Evolutionary conservation across 192 early-diverging fungal genomes (phyloP).

Genomic region (Fimicolochytrium jonesii): DNA sequence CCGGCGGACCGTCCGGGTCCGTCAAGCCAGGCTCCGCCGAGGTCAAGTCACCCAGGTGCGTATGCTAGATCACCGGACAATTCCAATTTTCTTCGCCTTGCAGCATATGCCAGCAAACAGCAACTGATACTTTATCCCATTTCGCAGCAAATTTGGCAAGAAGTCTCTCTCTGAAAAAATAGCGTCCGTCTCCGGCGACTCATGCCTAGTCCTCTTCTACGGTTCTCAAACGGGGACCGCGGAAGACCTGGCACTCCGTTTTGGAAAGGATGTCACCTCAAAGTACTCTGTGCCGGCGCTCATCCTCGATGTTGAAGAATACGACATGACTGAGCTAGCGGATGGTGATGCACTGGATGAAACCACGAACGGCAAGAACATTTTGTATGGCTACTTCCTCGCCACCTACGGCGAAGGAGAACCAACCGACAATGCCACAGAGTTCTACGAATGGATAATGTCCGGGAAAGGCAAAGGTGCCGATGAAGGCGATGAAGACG

Average conservation of each 20-base stretch:
- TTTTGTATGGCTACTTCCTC: constrained; percentile 84
- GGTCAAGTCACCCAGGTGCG: neutral
- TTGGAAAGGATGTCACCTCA: constrained; percentile 79
- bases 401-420: constrained; percentile 98
- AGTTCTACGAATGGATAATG: constrained; percentile 86
- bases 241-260: constrained; percentile 91
- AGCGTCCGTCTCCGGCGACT: constrained; percentile 10
- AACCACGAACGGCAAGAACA: constrained; percentile 29
- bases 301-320: constrained; percentile 86
- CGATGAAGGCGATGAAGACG: constrained; percentile 52
- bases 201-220: constrained; percentile 82
- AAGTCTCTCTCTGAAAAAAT: constrained; percentile 41
- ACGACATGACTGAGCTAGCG: constrained; percentile 81
- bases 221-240: constrained; percentile 99
- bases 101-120: neutral
- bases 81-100: neutral
- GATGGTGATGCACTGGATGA: constrained; percentile 56
- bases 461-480: constrained; percentile 69
- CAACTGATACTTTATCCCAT: neutral
- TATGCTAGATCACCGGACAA: neutral
- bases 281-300: constrained; percentile 69
- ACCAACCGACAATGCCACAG: constrained; percentile 94
- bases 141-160: constrained; percentile 22
- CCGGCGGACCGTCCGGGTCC: neutral
- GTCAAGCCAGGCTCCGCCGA: constrained; percentile 5